phyloP scores from a whole-genome alignment of 2,329 filamentous ascomycete species.

The Calonectria henricotiae region DNA sequence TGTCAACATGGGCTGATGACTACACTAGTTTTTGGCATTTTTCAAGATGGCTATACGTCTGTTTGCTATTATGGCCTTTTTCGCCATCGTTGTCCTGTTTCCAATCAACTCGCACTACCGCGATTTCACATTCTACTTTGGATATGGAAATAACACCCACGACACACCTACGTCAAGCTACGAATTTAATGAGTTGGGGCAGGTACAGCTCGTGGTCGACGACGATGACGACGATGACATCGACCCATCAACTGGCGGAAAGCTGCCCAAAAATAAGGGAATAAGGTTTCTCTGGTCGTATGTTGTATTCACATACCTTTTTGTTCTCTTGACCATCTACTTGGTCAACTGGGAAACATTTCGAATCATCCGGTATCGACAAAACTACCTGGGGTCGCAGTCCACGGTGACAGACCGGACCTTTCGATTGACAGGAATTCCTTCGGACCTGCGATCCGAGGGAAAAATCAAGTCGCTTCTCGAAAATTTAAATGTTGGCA shows the following conservation, averaged over 20 bases:
- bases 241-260: constrained; percentile 53
- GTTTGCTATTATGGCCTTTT: constrained; percentile 84
- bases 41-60: constrained; percentile 96
- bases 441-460: constrained; percentile 83
- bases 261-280: constrained; percentile 57
- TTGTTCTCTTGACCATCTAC: constrained; percentile 86
- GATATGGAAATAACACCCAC: constrained; percentile 20
- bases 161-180: constrained; percentile 19
- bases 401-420: constrained; percentile 97
- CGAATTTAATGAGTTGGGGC: constrained; percentile 34
- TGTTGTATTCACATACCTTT: constrained; percentile 94
- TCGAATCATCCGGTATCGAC: constrained; percentile 87
- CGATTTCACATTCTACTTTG: constrained; percentile 30
- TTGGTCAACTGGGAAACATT: constrained; percentile 88
- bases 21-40: constrained; percentile 84
- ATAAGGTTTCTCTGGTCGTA: constrained; percentile 88
- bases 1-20: constrained; percentile 49
- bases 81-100: constrained; percentile 84
- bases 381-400: constrained; percentile 93
- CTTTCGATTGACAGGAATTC: constrained; percentile 92
- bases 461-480: constrained; percentile 88
- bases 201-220: constrained; percentile 38
- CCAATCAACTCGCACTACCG: constrained; percentile 85
- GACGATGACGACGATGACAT: constrained; percentile 29
- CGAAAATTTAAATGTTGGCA: constrained; percentile 89